Evolutionary conservation across 1,139 yeast species (phyloP), one percentile per base, ranked within the genome.

Genomic region (Blastobotrys malaysiensis): DNA sequence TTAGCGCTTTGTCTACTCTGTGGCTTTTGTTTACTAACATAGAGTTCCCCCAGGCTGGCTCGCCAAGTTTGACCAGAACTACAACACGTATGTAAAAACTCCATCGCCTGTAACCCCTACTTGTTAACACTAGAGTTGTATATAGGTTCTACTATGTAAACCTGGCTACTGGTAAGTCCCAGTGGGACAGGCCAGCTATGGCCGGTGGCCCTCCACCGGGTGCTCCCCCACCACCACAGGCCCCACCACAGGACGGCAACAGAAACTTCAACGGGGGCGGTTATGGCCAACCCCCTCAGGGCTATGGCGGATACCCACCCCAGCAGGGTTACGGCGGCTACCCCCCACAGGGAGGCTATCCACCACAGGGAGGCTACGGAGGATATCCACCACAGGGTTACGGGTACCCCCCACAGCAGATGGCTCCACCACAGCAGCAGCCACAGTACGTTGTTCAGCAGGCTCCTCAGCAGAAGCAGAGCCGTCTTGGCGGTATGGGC

Each of bases 21-120:
- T 49, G 9, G 9, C 24, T 13, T 7, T 5, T 45, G 45, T 27
- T 44, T 49, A 21, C 55, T 50, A 19, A 50, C 52, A 43, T 26
- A 47, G 31, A 43, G 9, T 14, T 44, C 16, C 14, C 19, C 9
- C 36, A 61, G 97, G 97, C 2, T 91, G 97, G 97, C 72, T 84
- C 45, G 95, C 97, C 11, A 86, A 86, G 55, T 90, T 79, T 71
- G 98, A 91, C 69, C 84, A 83, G 13, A 80, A 85, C 60, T 91
- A 91, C 73, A 79, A 81, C 60, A 84, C 88, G 16, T 69, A 51
- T 46, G 67, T 59, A 9, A 31, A n/a, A n/a, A n/a, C n/a, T n/a
- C 19, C 2, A 20, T n/a, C 46, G 16, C 45, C 44, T 14, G n/a
- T n/a, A n/a, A n/a, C n/a, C n/a, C n/a, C n/a, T n/a, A n/a, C n/a